Percentiles rank a stretch among this genome's conserved stretches.
Conservation (phyloP, 768 basidiomycete genomes). For the Tricholoma hemisulphureum region DNA sequence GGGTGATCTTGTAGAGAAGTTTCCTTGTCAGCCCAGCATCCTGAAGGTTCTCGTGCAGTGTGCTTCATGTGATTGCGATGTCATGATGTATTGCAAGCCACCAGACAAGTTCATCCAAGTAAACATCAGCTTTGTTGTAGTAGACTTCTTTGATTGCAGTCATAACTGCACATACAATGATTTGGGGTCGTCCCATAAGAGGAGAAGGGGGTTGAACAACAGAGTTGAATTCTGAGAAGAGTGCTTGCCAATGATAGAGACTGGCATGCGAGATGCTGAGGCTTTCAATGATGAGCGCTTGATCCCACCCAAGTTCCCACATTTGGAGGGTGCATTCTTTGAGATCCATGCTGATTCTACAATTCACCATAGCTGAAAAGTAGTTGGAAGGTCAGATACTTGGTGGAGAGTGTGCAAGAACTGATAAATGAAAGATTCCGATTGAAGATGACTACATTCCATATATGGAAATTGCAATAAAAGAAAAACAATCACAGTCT, state of each 20-base stretch:
- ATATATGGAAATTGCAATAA: too few species aligned
- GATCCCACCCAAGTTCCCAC: conserved; percentile 22
- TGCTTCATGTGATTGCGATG: conserved; percentile 14
- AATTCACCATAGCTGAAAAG: conserved; percentile 24
- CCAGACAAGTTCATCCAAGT: conserved; percentile 21
- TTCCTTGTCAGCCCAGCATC: conserved; percentile 74
- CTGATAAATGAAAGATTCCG: too few species aligned
- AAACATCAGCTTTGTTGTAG: conserved; percentile 8
- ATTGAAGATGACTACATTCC: too few species aligned
- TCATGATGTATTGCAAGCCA: conserved; percentile 24
- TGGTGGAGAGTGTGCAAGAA: too few species aligned
- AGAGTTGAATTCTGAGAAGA: conserved; percentile 17
- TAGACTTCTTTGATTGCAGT: conserved; percentile 21
- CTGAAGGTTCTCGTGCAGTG: conserved; percentile 60
- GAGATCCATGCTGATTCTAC: conserved; percentile 22
- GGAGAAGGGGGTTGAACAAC: conserved; percentile 16
- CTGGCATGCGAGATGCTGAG: conserved; percentile 24
- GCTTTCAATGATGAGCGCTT: conserved; percentile 16
- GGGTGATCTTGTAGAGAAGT: conserved; percentile 39
- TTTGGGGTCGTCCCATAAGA: conserved; percentile 17
- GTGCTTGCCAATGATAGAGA: conserved; percentile 23
- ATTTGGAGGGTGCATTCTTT: too few species aligned
- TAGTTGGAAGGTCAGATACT: too few species aligned
- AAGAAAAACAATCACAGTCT: too few species aligned
- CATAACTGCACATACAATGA: conserved; percentile 17